Evolutionary conservation across 345 rosid genomes (phyloP).

Genomic region (Psidium guajava): DNA sequence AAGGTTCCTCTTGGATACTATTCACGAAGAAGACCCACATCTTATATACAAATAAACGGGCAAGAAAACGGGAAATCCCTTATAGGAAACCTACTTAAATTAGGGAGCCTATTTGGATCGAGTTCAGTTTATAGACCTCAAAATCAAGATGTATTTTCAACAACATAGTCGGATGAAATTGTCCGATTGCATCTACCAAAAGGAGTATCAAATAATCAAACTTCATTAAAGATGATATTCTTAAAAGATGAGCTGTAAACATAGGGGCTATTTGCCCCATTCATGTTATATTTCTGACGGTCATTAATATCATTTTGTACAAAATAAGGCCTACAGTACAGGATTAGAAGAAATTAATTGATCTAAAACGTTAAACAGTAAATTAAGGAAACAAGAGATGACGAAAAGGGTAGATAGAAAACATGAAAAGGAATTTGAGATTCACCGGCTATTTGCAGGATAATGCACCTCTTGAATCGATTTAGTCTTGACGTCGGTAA

Average conservation of each 20-base stretch:
- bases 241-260: background rate
- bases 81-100: background rate
- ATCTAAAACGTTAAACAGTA: background rate
- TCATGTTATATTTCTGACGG: background rate
- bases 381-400: background rate
- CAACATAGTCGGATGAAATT: background rate
- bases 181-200: background rate
- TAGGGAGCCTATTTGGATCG: background rate
- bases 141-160: background rate
- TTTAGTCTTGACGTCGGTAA: slow-evolving; percentile 13
- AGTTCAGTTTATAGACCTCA: background rate
- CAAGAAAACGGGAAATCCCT: background rate
- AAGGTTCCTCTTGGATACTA: background rate
- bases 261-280: background rate
- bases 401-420: background rate
- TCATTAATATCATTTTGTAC: background rate
- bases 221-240: background rate
- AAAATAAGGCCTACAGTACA: background rate
- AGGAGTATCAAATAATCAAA: background rate
- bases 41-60: background rate
- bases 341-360: background rate
- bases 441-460: background rate
- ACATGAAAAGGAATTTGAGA: background rate
- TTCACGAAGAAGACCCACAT: background rate
- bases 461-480: background rate